Conservation (phyloP, 1,139 yeast genomes). For the Lodderomyces orthopsilosis region DNA sequence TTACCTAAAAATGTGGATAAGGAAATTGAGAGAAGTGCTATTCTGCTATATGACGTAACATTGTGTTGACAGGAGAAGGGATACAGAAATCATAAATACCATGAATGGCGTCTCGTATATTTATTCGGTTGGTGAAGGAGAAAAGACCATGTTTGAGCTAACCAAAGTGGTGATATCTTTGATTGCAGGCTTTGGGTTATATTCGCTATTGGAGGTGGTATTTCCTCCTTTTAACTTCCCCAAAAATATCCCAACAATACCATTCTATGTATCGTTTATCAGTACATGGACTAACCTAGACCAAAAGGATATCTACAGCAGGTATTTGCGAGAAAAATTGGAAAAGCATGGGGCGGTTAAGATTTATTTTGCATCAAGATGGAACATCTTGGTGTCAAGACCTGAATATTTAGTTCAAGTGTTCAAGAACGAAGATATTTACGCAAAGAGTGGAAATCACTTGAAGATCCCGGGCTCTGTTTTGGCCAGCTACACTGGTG, state of each 20-base stretch:
- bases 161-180: neutral
- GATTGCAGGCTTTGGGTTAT: neutral
- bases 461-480: conserved; percentile 57
- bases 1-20: neutral
- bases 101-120: neutral
- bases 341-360: conserved; percentile 58
- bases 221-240: conserved; percentile 35
- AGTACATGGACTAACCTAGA: conserved; percentile 46
- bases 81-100: neutral
- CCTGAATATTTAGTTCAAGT: conserved; percentile 49
- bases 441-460: conserved; percentile 61
- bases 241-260: conserved; percentile 54
- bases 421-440: conserved; percentile 48
- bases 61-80: neutral
- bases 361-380: conserved; percentile 58
- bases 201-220: conserved; percentile 15
- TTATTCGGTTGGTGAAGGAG: neutral
- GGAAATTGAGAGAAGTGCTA: neutral
- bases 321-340: conserved; percentile 37
- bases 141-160: neutral
- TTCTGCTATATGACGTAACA: neutral
- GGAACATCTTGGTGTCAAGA: conserved; percentile 55
- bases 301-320: conserved; percentile 46
- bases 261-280: conserved; percentile 57
- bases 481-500: conserved; percentile 58